Percentiles rank a stretch among this genome's conserved stretches.
phyloP scores from a whole-genome alignment of 2,329 filamentous ascomycete genomes.

The Pseudocercospora ulei region DNA sequence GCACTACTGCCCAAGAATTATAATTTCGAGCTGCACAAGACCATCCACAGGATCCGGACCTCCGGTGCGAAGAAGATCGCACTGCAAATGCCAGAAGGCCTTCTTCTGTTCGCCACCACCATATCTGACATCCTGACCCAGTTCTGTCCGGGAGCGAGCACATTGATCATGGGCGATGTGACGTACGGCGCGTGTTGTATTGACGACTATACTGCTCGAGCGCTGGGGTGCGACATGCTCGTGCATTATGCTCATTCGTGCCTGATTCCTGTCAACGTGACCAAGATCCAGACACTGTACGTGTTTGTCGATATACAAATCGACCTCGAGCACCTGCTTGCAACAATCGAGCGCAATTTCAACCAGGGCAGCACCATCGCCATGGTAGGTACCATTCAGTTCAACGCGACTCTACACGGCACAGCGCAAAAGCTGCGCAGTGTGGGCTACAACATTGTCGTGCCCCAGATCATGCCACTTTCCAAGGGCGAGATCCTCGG shows the following conservation, averaged over 20 bases:
- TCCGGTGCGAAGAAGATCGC: conserved; percentile 72
- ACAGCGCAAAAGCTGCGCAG: conserved; percentile 66
- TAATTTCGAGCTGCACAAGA: conserved; percentile 97
- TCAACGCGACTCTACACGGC: conserved; percentile 92
- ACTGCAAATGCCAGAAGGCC: conserved; percentile 92
- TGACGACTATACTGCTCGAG: conserved; percentile 92
- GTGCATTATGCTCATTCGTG: conserved; percentile 97
- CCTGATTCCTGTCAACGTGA: conserved; percentile 89
- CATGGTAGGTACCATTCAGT: conserved; percentile 93
- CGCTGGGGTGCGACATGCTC: conserved; percentile 83
- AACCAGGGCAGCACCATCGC: conserved; percentile 75
- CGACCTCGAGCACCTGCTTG: conserved; percentile 75
- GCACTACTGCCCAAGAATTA: conserved; percentile 87
- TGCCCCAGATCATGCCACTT: conserved; percentile 85
- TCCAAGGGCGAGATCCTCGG: conserved; percentile 94
- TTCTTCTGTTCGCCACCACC: conserved; percentile 91
- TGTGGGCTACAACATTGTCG: conserved; percentile 73
- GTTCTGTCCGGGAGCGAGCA: conserved; percentile 86
- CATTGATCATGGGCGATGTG: conserved; percentile 97
- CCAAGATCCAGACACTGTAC: conserved; percentile 92
- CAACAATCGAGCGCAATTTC: conserved; percentile 83
- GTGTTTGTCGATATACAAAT: conserved; percentile 98
- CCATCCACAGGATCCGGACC: conserved; percentile 82
- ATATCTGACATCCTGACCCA: conserved; percentile 92
- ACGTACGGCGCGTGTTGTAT: conserved; percentile 98